Percentiles rank a stretch among this genome's conserved stretches.
Conservation (phyloP, 192 early-diverging fungal species). For the Coemansia sp. region DNA sequence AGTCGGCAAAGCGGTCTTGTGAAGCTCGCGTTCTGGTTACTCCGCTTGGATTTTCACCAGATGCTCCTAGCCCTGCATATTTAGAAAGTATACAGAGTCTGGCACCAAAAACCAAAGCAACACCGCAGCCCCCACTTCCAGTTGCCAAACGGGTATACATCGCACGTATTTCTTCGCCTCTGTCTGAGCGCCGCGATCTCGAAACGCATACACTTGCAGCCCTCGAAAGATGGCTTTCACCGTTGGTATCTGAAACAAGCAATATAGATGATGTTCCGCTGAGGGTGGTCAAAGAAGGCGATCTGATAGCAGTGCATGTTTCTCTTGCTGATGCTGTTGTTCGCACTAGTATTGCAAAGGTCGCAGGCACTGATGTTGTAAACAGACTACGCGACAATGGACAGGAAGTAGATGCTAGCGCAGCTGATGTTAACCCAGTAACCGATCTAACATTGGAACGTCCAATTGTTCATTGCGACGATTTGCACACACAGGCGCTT, state of each 20-base stretch:
- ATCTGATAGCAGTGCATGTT: slow-evolving; percentile 44
- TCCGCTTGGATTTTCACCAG: slow-evolving; percentile 34
- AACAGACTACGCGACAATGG: slow-evolving; percentile 21
- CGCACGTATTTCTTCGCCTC: slow-evolving; percentile 44
- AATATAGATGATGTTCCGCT: neutral
- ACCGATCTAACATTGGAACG: slow-evolving; percentile 19
- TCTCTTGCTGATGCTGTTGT: slow-evolving; percentile 30
- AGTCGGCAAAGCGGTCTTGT: neutral
- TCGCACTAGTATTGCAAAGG: slow-evolving; percentile 33
- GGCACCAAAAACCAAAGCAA: neutral
- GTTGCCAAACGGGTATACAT: slow-evolving; percentile 37
- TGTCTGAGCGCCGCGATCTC: slow-evolving; percentile 45
- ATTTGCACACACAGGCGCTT: neutral
- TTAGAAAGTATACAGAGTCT: slow-evolving; percentile 1
- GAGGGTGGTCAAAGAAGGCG: slow-evolving; percentile 38
- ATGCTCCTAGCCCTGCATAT: slow-evolving; percentile 20
- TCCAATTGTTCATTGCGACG: neutral
- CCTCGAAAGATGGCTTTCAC: slow-evolving; percentile 38
- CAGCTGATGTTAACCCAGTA: slow-evolving; percentile 30
- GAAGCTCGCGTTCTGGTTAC: slow-evolving; percentile 11
- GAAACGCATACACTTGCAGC: slow-evolving; percentile 37
- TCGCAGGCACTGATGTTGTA: slow-evolving; percentile 25
- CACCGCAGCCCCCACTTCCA: slow-evolving; percentile 28
- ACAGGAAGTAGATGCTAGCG: neutral
- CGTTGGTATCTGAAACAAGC: neutral